phyloP scores from a whole-genome alignment of 2,329 filamentous ascomycete species.

The Periconia sp. region DNA sequence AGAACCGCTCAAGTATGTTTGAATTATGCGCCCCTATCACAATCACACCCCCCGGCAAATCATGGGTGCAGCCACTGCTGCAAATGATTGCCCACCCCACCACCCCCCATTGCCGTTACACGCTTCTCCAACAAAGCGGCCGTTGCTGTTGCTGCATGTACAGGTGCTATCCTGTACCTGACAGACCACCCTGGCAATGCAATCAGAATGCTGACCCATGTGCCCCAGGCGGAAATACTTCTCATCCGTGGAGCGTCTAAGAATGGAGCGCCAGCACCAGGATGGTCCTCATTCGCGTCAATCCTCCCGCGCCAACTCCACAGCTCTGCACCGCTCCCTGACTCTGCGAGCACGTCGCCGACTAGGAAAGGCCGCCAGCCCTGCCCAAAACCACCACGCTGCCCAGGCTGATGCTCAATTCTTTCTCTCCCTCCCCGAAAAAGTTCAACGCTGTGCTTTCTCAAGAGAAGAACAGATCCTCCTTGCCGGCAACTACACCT shows the following conservation, averaged over 20 bases:
- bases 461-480: conserved; percentile 70
- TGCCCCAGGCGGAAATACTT: conserved; percentile 64
- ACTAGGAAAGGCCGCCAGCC: conserved; percentile 39
- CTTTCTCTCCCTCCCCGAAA: conserved; percentile 71
- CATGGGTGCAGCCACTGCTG: conserved; percentile 19
- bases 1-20: conserved; percentile 46
- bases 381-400: conserved; percentile 35
- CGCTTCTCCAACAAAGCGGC: neutral
- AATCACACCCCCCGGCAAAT: conserved; percentile 21
- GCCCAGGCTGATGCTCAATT: conserved; percentile 64
- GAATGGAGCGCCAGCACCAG: conserved; percentile 54
- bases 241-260: conserved; percentile 69
- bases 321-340: conserved; percentile 20
- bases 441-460: conserved; percentile 70
- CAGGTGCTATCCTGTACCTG: no score
- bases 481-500: conserved; percentile 58
- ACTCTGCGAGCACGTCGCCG: conserved; percentile 21
- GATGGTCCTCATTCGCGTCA: conserved; percentile 27
- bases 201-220: conserved; percentile 18
- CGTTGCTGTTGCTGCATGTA: no score
- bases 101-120: conserved; percentile 32
- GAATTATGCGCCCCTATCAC: conserved; percentile 17
- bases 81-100: conserved; percentile 20
- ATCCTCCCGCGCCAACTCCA: conserved; percentile 27
- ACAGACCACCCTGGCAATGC: neutral